Evolutionary conservation across 768 basidiomycete genomes (phyloP).

Genomic region (Trichaptum fuscoviolaceum): DNA sequence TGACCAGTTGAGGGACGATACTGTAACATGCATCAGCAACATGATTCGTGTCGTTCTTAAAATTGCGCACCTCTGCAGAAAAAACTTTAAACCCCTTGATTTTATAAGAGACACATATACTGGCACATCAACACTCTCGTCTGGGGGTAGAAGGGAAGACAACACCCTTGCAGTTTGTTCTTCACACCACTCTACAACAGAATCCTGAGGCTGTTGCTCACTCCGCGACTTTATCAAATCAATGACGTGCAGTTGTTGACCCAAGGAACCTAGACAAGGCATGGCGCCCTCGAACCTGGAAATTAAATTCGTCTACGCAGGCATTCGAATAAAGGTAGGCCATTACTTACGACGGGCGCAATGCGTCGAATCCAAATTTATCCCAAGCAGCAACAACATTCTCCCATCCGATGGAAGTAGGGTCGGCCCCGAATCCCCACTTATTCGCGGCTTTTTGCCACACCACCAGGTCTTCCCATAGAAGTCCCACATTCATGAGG

Average conservation of each 20-base stretch:
- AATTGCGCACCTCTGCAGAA: neutral
- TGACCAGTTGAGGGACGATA: conserved; percentile 8
- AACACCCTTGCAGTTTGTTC: neutral
- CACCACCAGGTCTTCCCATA: conserved; percentile 8
- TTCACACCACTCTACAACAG: neutral
- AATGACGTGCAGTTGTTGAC: neutral
- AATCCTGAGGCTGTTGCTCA: neutral
- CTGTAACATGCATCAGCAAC: neutral
- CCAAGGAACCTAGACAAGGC: neutral
- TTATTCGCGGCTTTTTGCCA: conserved; percentile 6
- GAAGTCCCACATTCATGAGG: conserved; percentile 4
- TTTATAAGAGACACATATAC: neutral
- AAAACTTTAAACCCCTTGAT: neutral
- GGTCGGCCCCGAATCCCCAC: neutral
- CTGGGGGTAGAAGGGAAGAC: neutral
- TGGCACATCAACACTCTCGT: neutral
- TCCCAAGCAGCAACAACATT: neutral
- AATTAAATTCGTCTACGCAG: neutral
- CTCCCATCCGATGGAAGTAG: conserved; percentile 1
- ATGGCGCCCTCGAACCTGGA: neutral
- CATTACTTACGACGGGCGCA: neutral
- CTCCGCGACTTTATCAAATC: neutral
- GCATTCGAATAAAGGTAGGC: neutral
- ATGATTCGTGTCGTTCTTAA: neutral
- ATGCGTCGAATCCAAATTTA: neutral